Base-by-base conservation (phyloP, 2,329 filamentous ascomycete genomes). In the Arthrobotrys sphaeroides region DNA sequence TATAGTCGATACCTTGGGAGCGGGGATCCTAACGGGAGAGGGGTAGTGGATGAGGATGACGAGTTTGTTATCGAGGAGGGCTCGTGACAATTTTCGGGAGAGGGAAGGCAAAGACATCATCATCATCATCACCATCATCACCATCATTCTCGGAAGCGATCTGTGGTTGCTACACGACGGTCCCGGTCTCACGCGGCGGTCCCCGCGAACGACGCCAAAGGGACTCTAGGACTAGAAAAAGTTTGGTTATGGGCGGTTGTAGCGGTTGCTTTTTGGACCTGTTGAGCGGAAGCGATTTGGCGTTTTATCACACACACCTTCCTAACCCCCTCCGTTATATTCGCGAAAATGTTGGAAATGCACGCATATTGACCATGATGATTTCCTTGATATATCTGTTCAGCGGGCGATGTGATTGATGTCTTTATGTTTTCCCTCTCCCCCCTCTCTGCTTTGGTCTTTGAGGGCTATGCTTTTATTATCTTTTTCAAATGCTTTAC, bases 1-100 rank as follows among this genome's bases (percentile, higher is more conserved):
- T 74, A 74, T 64, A 74, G 70, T 28, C 70, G 70, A 7, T 74
- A 74, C 13, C 45, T 74, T 10, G 70, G 70, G 2, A 74, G 70
- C 33, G 55, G 67, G 24, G 69, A 55, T 18, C 43, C 59, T 5
- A 55, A 22, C 10, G 49, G 26, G 12, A 47, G 62, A 4, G 55
- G 36, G 13, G 4, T n/a, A n/a, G n/a, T 47, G 20, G 70, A 74
- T 18, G 70, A 74, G 28, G 70, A 74, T 26, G 70, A 74, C 42
- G 70, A 74, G 42, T 74, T 74, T 61, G 70, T 74, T 16, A 67
- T 74, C 7, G 70, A 74, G 24, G 70, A 74, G 4, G 62, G 53
- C 5, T 42, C 55, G 55, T 67, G 53, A 67, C 22, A 55, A 55
- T 55, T 55, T 55, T 55, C 51, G 51, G 51, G 51, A 55, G 51